A percentile compares a stretch with the other conserved stretches of the same genome.
Conservation (phyloP, 768 basidiomycete species). For the Inosperma sp. region DNA sequence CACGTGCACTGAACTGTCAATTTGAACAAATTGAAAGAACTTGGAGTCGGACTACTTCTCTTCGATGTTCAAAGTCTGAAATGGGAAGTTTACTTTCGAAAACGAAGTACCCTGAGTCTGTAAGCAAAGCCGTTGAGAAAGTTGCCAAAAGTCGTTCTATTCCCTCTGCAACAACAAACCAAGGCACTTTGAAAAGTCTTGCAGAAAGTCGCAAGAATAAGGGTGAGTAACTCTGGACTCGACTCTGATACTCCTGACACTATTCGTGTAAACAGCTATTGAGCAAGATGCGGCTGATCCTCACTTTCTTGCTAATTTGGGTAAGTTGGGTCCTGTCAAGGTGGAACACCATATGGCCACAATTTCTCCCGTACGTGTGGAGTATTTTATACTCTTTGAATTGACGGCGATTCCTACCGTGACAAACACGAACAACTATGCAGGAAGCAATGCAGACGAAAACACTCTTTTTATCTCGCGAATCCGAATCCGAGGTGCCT, state of each 20-base stretch:
- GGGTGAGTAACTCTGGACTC: conserved; percentile 11
- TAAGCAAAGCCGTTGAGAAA: background rate
- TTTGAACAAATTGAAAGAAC: too few species aligned
- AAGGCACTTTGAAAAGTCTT: conserved; percentile 10
- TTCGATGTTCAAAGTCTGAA: background rate
- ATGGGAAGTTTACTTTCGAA: conserved; percentile 69
- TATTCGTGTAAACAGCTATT: conserved; percentile 41
- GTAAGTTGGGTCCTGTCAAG: conserved; percentile 57
- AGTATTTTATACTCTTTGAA: too few species aligned
- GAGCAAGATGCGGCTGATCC: conserved; percentile 66
- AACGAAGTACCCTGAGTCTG: conserved; percentile 42
- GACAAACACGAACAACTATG: conserved; percentile 3
- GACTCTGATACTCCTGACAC: background rate
- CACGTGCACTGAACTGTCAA: too few species aligned
- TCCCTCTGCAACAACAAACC: conserved; percentile 21
- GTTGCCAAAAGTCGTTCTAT: background rate
- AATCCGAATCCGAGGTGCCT: conserved; percentile 46
- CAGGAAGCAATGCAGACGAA: conserved; percentile 19
- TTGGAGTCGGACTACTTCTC: background rate
- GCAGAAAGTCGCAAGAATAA: conserved; percentile 21
- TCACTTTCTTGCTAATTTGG: conserved; percentile 63
- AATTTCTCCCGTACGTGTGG: conserved; percentile 42
- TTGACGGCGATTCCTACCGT: background rate
- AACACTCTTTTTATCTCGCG: conserved; percentile 49
- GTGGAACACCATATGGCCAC: conserved; percentile 63